A percentile compares a stretch with the other conserved stretches of the same genome.
Evolutionary conservation across 306 rosid species (phyloP).

Genomic region (Prosopis cineraria): DNA sequence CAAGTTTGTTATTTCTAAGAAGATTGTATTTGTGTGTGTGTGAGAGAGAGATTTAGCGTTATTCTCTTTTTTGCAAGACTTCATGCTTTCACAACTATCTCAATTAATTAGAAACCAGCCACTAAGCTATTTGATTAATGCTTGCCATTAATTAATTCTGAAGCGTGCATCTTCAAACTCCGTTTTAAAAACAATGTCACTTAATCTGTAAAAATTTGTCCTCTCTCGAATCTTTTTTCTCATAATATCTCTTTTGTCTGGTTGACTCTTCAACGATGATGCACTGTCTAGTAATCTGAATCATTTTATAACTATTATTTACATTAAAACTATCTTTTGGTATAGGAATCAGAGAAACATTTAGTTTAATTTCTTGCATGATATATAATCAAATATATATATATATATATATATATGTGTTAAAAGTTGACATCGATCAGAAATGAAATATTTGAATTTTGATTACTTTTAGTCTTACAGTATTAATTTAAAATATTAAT

Average conservation of each 20-base stretch:
- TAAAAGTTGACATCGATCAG: background rate
- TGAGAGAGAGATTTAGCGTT: conserved; percentile 3
- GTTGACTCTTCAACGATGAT: conserved; percentile 25
- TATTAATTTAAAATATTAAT: background rate
- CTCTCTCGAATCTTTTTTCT: background rate
- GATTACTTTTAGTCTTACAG: background rate
- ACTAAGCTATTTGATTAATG: background rate
- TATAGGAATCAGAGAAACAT: too few relatives aligned
- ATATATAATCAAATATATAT: too few relatives aligned
- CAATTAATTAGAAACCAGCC: background rate
- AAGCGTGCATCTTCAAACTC: background rate
- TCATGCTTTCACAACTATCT: conserved; percentile 3
- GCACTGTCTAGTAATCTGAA: background rate
- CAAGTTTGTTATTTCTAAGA: conserved; percentile 23
- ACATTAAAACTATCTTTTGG: too few relatives aligned
- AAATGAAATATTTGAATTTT: background rate
- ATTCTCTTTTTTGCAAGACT: background rate
- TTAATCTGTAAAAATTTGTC: conserved; percentile 23
- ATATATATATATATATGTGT: too few relatives aligned
- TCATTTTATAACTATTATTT: background rate
- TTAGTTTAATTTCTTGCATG: too few relatives aligned
- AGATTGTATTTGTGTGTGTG: background rate
- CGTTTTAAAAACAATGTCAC: background rate
- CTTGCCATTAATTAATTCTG: background rate
- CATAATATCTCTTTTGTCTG: conserved; percentile 11